Base-by-base conservation (phyloP, 2,329 filamentous ascomycete species). In the Sporothrix phasma region DNA sequence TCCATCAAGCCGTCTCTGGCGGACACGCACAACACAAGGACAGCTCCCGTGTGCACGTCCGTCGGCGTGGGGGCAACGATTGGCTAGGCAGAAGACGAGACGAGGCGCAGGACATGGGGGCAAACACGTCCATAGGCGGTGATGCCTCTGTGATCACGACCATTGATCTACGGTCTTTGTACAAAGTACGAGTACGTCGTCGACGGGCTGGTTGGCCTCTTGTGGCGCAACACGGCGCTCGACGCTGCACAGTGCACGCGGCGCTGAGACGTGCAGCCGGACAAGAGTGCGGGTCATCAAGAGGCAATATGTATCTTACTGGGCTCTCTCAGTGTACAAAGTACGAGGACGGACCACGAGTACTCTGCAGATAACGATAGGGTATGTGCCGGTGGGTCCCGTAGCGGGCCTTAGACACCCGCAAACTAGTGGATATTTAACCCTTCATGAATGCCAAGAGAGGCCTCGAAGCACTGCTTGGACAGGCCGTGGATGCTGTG, bases 201-300 rank as follows among this genome's bases (percentile, higher is more conserved):
- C n/a, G n/a, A n/a, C n/a, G n/a, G n/a, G n/a, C n/a, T 34, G 37
- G 56, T 24, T 60, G 56, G 56, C 56, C 41, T 60, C 56, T 60
- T 60, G 34, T 15, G 26, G 31, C 31, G 46, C 29, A 34, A 37
- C 17, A 41, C 17, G 13, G 37, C 10, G 37, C 13, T n/a, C 58
- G 39, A n/a, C n/a, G 43, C 58, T 49, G 29, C 43, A 61, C 58
- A 61, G 58, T 61, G 58, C 43, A 61, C 43, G 26, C 41, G 17
- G 58, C 43, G 58, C 58, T 61, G 43, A 47, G n/a, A 61, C 22
- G 6, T 43, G 54, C 37, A 58, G 54, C 37, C 37, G 13, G 8
- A 47, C 19, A 47, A 24, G 45, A 47, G 45, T 22, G 22, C 6
- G n/a, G n/a, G n/a, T n/a, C n/a, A n/a, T n/a, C 45, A 47, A 47